Evolutionary conservation across 495 filamentous ascomycete species (phyloP).

Genomic region (Penicillium mononematosum): DNA sequence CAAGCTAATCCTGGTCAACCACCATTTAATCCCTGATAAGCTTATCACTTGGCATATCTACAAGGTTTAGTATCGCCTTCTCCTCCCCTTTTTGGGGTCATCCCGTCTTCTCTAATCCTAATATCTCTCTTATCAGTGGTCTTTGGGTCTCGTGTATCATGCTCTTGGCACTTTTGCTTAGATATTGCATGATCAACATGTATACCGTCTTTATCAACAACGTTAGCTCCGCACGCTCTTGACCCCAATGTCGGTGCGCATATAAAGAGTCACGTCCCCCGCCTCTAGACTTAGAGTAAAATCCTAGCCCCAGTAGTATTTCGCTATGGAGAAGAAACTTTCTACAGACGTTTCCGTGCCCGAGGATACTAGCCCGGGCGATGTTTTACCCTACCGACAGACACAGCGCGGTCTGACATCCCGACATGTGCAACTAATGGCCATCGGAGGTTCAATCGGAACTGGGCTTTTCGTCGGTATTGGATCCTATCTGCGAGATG

Average conservation of each 20-base stretch:
- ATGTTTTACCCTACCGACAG: conserved; percentile 19
- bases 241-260: conserved; percentile 13
- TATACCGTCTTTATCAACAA: conserved; percentile 12
- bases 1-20: too few species aligned
- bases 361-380: conserved; percentile 24
- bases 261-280: conserved; percentile 21
- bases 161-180: not conserved
- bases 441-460: conserved; percentile 71
- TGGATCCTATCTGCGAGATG: conserved; percentile 62
- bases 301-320: conserved; percentile 7
- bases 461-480: conserved; percentile 76
- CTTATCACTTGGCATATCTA: conserved; percentile 35
- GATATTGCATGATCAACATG: conserved; percentile 3
- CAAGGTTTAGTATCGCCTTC: conserved; percentile 29
- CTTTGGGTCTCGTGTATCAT: conserved; percentile 4
- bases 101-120: conserved; percentile 3
- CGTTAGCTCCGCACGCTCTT: conserved; percentile 12
- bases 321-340: conserved; percentile 27
- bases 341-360: conserved; percentile 15
- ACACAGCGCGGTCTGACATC: conserved; percentile 60
- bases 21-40: conserved; percentile 12
- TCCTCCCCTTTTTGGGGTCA: conserved; percentile 30
- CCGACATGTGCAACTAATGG: conserved; percentile 68
- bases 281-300: not conserved
- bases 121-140: conserved; percentile 21